A percentile compares a stretch with the other conserved stretches of the same genome.
phyloP scores from a whole-genome alignment of 495 filamentous ascomycete species.

The Thozetella sp. region DNA sequence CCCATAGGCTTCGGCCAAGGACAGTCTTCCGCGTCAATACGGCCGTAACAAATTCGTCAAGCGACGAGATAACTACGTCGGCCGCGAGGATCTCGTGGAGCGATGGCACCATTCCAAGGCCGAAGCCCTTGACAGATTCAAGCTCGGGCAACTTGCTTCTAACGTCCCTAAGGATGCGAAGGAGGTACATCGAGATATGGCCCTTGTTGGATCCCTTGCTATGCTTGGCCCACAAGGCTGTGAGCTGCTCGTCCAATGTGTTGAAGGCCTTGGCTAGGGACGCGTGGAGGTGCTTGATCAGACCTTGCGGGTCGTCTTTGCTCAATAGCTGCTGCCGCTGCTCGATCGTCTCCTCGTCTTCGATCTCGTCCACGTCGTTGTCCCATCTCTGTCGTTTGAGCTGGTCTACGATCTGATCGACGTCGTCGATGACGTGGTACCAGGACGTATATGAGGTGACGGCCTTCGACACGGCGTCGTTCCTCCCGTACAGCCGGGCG shows the following conservation, averaged over 20 bases:
- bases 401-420: slow-evolving; percentile 62
- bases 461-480: slow-evolving; percentile 60
- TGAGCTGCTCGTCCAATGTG: slow-evolving; percentile 58
- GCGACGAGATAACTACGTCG: slow-evolving; percentile 28
- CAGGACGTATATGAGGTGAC: slow-evolving; percentile 67
- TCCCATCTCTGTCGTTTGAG: slow-evolving; percentile 73
- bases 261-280: slow-evolving; percentile 60
- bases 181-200: slow-evolving; percentile 66
- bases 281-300: slow-evolving; percentile 62
- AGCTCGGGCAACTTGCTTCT: slow-evolving; percentile 62
- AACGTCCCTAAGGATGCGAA: slow-evolving; percentile 78
- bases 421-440: slow-evolving; percentile 62
- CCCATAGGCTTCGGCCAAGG: slow-evolving; percentile 68
- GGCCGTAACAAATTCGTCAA: slow-evolving; percentile 39
- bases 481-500: slow-evolving; percentile 62
- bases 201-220: slow-evolving; percentile 44
- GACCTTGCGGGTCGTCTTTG: slow-evolving; percentile 67
- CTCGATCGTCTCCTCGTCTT: slow-evolving; percentile 74
- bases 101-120: slow-evolving; percentile 50
- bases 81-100: slow-evolving; percentile 58
- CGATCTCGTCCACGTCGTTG: slow-evolving; percentile 73
- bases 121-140: slow-evolving; percentile 41
- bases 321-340: slow-evolving; percentile 64
- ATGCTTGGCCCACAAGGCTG: slow-evolving; percentile 41
- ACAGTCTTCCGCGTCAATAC: slow-evolving; percentile 39